A percentile compares a stretch with the other conserved stretches of the same genome.
phyloP scores from a whole-genome alignment of 2,329 filamentous ascomycete species.

The Cercospora zeina region DNA sequence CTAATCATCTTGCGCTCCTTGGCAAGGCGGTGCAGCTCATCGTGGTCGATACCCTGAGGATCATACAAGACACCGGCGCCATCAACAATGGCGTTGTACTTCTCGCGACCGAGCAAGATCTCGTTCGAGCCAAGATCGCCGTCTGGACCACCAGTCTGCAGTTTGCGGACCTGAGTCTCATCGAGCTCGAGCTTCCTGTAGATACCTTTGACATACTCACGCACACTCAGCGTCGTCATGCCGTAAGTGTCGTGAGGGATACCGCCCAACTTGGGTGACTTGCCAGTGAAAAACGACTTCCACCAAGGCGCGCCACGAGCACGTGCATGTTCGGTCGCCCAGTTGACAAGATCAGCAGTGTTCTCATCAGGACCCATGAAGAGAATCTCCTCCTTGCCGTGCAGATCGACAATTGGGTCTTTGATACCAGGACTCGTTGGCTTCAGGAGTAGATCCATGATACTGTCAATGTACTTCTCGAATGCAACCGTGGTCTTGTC shows the following conservation, averaged over 20 bases:
- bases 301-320: slow-evolving; percentile 90
- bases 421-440: slow-evolving; percentile 95
- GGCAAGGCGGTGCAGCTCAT: slow-evolving; percentile 80
- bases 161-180: slow-evolving; percentile 79
- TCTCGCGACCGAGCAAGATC: slow-evolving; percentile 93
- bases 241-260: slow-evolving; percentile 96
- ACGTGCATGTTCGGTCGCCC: slow-evolving; percentile 95
- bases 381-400: slow-evolving; percentile 92
- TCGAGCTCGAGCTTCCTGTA: slow-evolving; percentile 95
- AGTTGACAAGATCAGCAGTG: slow-evolving; percentile 93
- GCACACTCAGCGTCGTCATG: slow-evolving; percentile 96
- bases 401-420: slow-evolving; percentile 93
- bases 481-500: slow-evolving; percentile 90
- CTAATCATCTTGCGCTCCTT: slow-evolving; percentile 86
- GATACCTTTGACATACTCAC: slow-evolving; percentile 93
- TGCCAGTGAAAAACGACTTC: slow-evolving; percentile 99
- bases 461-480: slow-evolving; percentile 99
- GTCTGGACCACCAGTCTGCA: slow-evolving; percentile 96
- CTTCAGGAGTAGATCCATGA: slow-evolving; percentile 88
- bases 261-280: slow-evolving; percentile 91
- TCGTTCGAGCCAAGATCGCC: slow-evolving; percentile 97
- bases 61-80: slow-evolving; percentile 93
- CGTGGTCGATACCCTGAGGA: slow-evolving; percentile 80
- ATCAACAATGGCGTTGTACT: slow-evolving; percentile 93
- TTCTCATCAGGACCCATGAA: slow-evolving; percentile 99